Percentiles rank a stretch among this genome's conserved stretches.
Evolutionary conservation across 2,329 filamentous ascomycete species (phyloP).

Genomic region (Colletotrichum paranaense): DNA sequence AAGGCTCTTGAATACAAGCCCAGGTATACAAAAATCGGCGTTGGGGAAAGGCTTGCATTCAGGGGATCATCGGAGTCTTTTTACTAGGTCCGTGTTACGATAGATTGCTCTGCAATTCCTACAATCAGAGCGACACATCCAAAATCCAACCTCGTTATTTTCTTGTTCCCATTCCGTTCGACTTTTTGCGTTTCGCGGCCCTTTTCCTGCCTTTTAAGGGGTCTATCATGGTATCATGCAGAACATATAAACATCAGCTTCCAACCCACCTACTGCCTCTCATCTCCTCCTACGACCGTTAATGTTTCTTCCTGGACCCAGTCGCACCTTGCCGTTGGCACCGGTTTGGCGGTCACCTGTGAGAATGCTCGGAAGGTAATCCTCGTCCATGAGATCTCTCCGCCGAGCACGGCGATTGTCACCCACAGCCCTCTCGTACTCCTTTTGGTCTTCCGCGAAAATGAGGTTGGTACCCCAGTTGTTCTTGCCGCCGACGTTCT

Average conservation of each 20-base stretch:
- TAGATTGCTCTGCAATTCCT: slow-evolving; percentile 18
- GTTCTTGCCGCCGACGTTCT: slow-evolving; percentile 76
- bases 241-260: slow-evolving; percentile 27
- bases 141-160: slow-evolving; percentile 21
- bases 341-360: slow-evolving; percentile 75
- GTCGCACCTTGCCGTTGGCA: slow-evolving; percentile 74
- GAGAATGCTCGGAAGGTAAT: slow-evolving; percentile 87
- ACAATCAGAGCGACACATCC: slow-evolving; percentile 14
- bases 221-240: slow-evolving; percentile 38
- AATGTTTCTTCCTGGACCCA: slow-evolving; percentile 87
- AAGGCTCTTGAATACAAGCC: slow-evolving; percentile 2
- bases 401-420: slow-evolving; percentile 75
- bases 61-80: slow-evolving; percentile 24
- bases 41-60: slow-evolving; percentile 32
- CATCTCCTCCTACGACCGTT: slow-evolving; percentile 59
- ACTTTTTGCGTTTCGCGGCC: not conserved
- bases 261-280: not conserved
- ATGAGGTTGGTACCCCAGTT: slow-evolving; percentile 90
- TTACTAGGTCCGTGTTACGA: slow-evolving; percentile 23
- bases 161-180: slow-evolving; percentile 15
- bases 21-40: slow-evolving; percentile 27
- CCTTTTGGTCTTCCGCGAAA: slow-evolving; percentile 94
- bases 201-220: slow-evolving; percentile 6
- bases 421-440: slow-evolving; percentile 76
- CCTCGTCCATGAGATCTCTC: slow-evolving; percentile 92